A percentile compares a stretch with the other conserved stretches of the same genome.
phyloP scores from a whole-genome alignment of 768 basidiomycete genomes.

The Cystoderma amianthinum region DNA sequence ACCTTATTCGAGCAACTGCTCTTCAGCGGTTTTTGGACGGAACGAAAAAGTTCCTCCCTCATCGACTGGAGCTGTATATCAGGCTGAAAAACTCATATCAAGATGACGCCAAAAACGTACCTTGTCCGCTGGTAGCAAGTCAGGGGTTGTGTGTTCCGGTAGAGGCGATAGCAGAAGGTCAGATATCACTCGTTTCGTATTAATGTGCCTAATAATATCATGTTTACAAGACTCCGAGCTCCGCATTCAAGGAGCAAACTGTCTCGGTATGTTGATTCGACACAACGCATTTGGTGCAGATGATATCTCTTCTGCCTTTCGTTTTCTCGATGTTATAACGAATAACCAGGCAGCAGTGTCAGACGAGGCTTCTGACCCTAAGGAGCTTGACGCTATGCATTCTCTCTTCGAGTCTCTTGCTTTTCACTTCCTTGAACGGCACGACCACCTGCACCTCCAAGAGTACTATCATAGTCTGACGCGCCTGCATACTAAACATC shows the following conservation, averaged over 20 bases:
- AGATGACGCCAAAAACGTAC: not conserved
- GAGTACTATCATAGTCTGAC: not conserved
- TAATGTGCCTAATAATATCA: not conserved
- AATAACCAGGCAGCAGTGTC: not conserved
- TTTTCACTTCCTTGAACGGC: not conserved
- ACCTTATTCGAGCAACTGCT: not conserved
- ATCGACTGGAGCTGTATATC: not conserved
- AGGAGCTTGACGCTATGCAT: not conserved
- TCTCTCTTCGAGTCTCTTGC: not conserved
- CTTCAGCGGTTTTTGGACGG: not conserved
- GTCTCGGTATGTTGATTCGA: not conserved
- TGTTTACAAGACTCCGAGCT: not conserved
- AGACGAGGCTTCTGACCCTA: too few relatives aligned
- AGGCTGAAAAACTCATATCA: not conserved
- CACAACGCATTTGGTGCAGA: not conserved
- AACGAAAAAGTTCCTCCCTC: not conserved
- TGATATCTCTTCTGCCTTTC: not conserved
- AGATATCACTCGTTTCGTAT: not conserved
- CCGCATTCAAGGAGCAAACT: not conserved
- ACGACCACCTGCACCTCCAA: not conserved
- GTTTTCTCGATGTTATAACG: not conserved
- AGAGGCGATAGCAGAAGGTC: not conserved
- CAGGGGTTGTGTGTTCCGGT: not conserved
- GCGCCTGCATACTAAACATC: not conserved
- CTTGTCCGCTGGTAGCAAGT: not conserved